Evolutionary conservation across 2,329 filamentous ascomycete genomes (phyloP).

Genomic region (Paraphaeosphaeria minitans): DNA sequence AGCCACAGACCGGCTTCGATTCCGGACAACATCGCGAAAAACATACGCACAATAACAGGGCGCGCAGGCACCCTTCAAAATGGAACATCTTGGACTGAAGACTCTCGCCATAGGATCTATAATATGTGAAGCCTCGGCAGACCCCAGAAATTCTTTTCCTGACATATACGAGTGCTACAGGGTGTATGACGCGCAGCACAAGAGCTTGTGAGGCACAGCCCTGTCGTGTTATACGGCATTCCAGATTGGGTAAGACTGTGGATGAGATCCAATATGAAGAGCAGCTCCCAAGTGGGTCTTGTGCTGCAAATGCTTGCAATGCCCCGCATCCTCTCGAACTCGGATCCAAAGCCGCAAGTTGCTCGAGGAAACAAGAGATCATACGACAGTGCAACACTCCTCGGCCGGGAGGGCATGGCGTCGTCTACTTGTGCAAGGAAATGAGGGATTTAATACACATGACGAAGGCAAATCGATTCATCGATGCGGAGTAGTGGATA

Average conservation of each 20-base stretch:
- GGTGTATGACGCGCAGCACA: constrained; percentile 2
- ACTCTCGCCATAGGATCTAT: neutral
- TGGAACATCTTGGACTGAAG: neutral
- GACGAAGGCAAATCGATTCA: neutral
- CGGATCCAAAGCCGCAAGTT: constrained; percentile 14
- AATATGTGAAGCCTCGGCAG: neutral
- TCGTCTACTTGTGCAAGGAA: constrained; percentile 4
- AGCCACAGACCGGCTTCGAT: neutral
- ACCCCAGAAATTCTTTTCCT: neutral
- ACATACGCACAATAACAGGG: no score
- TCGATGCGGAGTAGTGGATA: neutral
- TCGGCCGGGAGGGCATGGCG: neutral
- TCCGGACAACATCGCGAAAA: neutral
- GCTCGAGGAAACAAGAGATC: constrained; percentile 7
- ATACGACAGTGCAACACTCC: constrained; percentile 10
- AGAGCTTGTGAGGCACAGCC: neutral
- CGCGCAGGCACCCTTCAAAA: neutral
- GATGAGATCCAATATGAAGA: constrained; percentile 5
- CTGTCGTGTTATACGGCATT: neutral
- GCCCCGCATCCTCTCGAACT: constrained; percentile 17
- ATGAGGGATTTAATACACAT: constrained; percentile 1
- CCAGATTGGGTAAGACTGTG: neutral
- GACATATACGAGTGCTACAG: neutral
- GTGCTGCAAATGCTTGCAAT: neutral
- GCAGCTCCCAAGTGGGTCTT: constrained; percentile 7